Evolutionary conservation across 2,329 filamentous ascomycete genomes (phyloP), one percentile per base, ranked within the genome.

Genomic region (Paracoccidioides brasiliensis): DNA sequence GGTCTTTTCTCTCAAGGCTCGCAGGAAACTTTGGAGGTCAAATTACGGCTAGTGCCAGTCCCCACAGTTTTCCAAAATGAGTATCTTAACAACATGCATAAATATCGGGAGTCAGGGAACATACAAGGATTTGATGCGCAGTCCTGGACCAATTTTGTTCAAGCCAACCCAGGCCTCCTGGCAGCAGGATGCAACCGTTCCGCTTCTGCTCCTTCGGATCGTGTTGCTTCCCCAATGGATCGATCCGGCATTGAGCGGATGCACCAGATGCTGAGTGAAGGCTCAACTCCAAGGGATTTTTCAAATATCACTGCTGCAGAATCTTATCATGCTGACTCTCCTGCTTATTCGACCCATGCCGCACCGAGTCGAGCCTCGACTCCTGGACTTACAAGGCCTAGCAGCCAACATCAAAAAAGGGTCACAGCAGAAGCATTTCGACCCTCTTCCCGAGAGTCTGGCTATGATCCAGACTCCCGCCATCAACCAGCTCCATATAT

Each of bases 1-100:
- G 88, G 86, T 8, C 76, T 96, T 30, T 95, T 97, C 67, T 84
- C 83, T 42, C 88, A 86, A 64, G 89, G 88, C 37, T 71, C 73
- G 57, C 86, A 85, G 62, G 90, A 97, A 71, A 97, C 88, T 0
- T 74, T 98, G 57, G 93, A 98, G 72, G 91, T 98, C 61, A 95
- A 86, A 69, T 77, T 98, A 58, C 90, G 88, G 66, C 77, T 98
- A 56, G 85, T 90, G 1, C 85, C 85, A 14, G 84, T 95, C 40
- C 79, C 84, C 15, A 86, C 80, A 53, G 78, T 77, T 37, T 69
- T 80, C 60, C 80, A 83, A 66, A 80, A 74, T 59, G 79, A 83
- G 69, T 82, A 81, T 62, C 67, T 80, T 44, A 77, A 77, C 61
- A 82, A 74, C 58, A 81, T 83, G 76, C 80, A 81, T 61, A 78